Base-by-base conservation (phyloP, 148 eudicot species). In the Chenopodium suecicum region DNA sequence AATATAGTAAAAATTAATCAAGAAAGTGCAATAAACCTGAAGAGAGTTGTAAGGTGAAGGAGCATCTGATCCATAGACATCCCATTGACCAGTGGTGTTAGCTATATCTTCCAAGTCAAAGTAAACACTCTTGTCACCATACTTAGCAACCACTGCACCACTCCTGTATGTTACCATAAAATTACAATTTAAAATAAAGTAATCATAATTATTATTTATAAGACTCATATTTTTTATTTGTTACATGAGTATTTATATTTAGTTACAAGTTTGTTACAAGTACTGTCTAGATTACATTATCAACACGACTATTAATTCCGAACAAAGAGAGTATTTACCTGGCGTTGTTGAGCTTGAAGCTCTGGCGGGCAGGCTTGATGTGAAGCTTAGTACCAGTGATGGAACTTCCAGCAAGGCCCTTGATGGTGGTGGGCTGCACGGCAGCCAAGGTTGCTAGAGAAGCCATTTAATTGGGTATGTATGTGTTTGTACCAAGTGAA, bases 41-140 rank as follows among this genome's bases (percentile, higher is more conserved):
- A 96, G 92, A 52, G 94, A 50, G 85, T 94, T 94, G 90, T 96
- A 96, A 2, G 98, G 98, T n/a, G 98, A 96, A 79, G 98, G 99
- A n/a, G 97, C 98, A 90, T 96, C 98, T 19, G 97, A 92, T 1
- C 99, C 99, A 86, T 96, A 96, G 82, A 96, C 85, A 87, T 96
- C 99, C 98, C 99, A 96, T 76, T 96, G 97, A 44, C 98, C 97
- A 75, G 99, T 94, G 56, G 99, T 94, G 93, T 96, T 94, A 74
- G 92, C 95, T 84, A 96, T 82, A 86, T 94, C 99, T 80, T 91
- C 98, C 88, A 96, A 88, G 77, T 96, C 98, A 82, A 94, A 96
- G 92, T 96, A 96, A 9, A 96, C 93, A 84, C 99, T 94, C 89
- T 94, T 96, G 63, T 96, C 98, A 52, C 98, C 98, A 52, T 96